Evolutionary conservation across 2,329 filamentous ascomycete genomes (phyloP).

Genomic region (Hymenoscyphus infarciens): DNA sequence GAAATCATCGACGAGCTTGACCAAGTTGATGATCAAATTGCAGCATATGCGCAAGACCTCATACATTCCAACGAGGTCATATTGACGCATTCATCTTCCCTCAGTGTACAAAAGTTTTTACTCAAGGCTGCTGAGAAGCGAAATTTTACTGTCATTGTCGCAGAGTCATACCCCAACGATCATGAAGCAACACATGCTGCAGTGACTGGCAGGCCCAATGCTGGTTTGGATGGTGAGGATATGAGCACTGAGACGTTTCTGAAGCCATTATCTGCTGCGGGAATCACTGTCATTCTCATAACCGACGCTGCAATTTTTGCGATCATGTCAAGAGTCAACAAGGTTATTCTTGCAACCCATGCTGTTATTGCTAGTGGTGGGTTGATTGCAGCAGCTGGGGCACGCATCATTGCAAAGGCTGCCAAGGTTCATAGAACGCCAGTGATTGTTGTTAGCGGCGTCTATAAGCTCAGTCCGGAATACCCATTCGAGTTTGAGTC

Average conservation of each 20-base stretch:
- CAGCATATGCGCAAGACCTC: slow-evolving; percentile 81
- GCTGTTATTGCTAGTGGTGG: slow-evolving; percentile 86
- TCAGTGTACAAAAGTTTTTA: slow-evolving; percentile 85
- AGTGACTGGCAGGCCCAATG: slow-evolving; percentile 50
- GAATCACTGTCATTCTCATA: slow-evolving; percentile 79
- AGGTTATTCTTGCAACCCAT: slow-evolving; percentile 86
- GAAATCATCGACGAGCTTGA: slow-evolving; percentile 95
- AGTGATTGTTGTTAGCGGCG: slow-evolving; percentile 83
- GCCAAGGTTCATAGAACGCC: slow-evolving; percentile 79
- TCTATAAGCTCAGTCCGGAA: slow-evolving; percentile 91
- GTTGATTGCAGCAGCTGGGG: slow-evolving; percentile 80
- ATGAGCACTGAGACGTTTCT: slow-evolving; percentile 54
- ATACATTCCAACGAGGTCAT: slow-evolving; percentile 93
- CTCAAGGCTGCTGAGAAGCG: slow-evolving; percentile 83
- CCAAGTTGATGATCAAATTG: slow-evolving; percentile 90
- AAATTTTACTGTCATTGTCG: slow-evolving; percentile 86
- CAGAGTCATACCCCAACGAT: slow-evolving; percentile 68
- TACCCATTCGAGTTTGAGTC: slow-evolving; percentile 80
- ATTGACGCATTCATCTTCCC: slow-evolving; percentile 80
- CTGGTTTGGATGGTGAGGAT: slow-evolving; percentile 42
- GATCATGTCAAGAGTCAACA: slow-evolving; percentile 92
- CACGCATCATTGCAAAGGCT: slow-evolving; percentile 76
- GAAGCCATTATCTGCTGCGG: slow-evolving; percentile 73
- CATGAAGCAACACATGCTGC: slow-evolving; percentile 60
- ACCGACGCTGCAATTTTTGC: slow-evolving; percentile 84